Evolutionary conservation across 306 rosid species (phyloP), one percentile per base, ranked within the genome.

Genomic region (Rosa chinensis): DNA sequence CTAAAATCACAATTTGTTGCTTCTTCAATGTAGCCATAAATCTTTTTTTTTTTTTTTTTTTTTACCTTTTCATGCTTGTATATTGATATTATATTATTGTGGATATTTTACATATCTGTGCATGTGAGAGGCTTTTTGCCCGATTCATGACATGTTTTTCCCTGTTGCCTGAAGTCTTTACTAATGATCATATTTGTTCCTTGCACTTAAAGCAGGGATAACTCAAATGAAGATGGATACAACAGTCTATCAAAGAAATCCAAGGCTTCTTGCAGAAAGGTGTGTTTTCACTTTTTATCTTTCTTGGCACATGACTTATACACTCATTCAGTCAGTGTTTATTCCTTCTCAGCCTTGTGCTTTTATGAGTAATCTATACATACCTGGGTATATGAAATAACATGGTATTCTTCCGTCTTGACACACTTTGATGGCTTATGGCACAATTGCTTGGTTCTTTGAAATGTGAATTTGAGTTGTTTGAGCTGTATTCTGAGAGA

Each of bases 181-280:
- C 43, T 63, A 69, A 52, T 66, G 16, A 61, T n/a, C 17, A 8
- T 70, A 25, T 21, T 4, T 47, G 48, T 77, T 37, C 58, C 58
- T 68, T 42, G 70, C 61, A 70, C 81, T 69, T 16, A 17, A 74
- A 82, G 75, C 80, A 90, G 92, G 83, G 78, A 61, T n/a, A 79
- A 74, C 72, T 8, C 49, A 39, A 40, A 67, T 43, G 87, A 77
- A 50, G 77, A 71, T 73, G 80, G 71, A 80, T 62, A 37, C 59
- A 70, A 67, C 70, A 48, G 74, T 82, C 72, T 37, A 49, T 72
- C 70, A 42, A 83, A 81, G 80, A 81, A 91, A 70, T 75, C 78
- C 69, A 77, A 84, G 28, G 87, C 71, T 82, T 90, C 86, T 53
- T 77, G 66, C 58, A 85, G 78, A 80, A 92, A 88, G 96, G 98